These are phyloP conservation scores for Pachysandra terminalis DNA, from an alignment of 164 flowering plant genomes.

Conservation along the genomic window DNA sequence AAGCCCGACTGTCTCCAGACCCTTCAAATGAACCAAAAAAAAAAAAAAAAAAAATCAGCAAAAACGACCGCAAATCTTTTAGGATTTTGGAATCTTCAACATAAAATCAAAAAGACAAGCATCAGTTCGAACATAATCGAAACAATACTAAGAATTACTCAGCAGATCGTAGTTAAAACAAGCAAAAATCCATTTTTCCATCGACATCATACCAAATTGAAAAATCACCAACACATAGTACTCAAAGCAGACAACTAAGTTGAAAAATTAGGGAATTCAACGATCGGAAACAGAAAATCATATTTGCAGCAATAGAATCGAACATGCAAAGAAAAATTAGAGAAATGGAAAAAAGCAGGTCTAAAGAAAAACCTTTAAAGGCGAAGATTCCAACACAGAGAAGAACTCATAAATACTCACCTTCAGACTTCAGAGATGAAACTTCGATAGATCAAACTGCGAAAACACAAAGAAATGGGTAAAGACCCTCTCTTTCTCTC, in stretches of 20 bases:
- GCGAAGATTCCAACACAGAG: conserved; percentile 1
- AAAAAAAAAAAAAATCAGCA: too few relatives aligned
- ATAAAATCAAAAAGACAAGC: conserved; percentile 1
- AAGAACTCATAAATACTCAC: neutral
- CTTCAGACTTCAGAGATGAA: neutral
- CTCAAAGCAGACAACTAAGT: neutral
- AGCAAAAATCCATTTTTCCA: conserved; percentile 7
- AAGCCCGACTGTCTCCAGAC: neutral
- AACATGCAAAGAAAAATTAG: conserved; percentile 7
- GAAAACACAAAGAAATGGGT: neutral
- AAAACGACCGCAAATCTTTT: conserved; percentile 10
- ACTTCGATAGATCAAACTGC: neutral
- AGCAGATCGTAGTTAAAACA: conserved; percentile 3
- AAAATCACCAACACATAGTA: neutral
- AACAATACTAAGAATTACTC: neutral
- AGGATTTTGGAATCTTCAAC: neutral
- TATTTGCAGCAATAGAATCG: conserved; percentile 8
- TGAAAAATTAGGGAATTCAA: conserved; percentile 17
- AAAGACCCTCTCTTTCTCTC: too few relatives aligned
- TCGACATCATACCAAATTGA: conserved; percentile 6
- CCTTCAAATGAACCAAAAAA: conserved; percentile 2
- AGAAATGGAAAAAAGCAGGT: conserved; percentile 8
- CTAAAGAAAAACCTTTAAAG: conserved; percentile 9
- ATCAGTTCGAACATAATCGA: neutral
- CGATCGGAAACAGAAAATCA: conserved; percentile 5